Base-by-base conservation (phyloP, 768 basidiomycete species). In the Xerocomellus intermedius region DNA sequence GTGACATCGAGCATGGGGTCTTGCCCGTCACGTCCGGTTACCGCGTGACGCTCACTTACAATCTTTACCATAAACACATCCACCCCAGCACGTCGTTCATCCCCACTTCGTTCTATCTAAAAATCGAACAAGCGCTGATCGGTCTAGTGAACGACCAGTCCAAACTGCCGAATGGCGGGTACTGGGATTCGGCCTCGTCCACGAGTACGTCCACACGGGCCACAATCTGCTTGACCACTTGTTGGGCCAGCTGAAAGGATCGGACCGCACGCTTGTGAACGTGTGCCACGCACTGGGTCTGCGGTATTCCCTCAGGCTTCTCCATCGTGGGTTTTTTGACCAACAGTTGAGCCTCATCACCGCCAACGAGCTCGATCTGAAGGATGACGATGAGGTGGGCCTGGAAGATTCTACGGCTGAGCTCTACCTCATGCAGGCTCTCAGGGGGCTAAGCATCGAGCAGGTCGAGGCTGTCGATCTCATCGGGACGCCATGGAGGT, bases 1-100 rank as follows among this genome's bases (percentile, higher is more conserved):
- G 74, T 22, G 79, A 79, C 50, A 65, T 77, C 52, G 74, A 78
- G 53, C 77, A 79, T 57, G 77, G 79, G 43, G 76, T 80, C 44
- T 43, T 68, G 19, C 69, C 66, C 2, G 75, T 81, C 46, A 65
- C 45, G 7, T 69, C 73, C 0, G 79, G 82, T 1, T 63, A 73
- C 37, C 73, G 80, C 1, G 67, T 81, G 33, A 80, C 75, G 6
- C 41, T 81, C 47, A 76, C 79, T 3, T 77, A 74, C 64, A 77
- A 78, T 53, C 70, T 78, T 22, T 60, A 51, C 45, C 45, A 39
- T 8, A 22, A 46, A n/a, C 45, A 45, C 12, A 8, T 16, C 0
- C 39, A 45, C 6, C 55, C 50, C 4, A 33, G 4, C 26, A 7
- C 30, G 41, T 48, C 37, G 1, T 36, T 14, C 3, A 47, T 55